Base-by-base conservation (phyloP, 2,329 filamentous ascomycete species). In the Verruconis gallopava region DNA sequence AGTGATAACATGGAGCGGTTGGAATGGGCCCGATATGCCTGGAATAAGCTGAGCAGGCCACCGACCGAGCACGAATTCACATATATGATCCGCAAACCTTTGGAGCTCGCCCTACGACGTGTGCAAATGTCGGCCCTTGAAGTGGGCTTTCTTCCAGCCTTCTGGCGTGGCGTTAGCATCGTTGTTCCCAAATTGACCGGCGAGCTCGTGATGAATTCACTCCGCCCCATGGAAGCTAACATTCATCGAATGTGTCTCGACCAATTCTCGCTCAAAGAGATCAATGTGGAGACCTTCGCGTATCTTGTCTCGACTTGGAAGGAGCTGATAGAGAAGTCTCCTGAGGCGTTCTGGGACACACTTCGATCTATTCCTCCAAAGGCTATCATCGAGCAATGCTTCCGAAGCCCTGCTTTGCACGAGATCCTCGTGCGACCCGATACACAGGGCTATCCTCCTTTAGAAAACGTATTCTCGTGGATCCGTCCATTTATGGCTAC, bases 331-430 rank as follows among this genome's bases (percentile, higher is more conserved):
- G 73, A 79, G 48, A 86, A 83, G 51, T 81, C 84, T 0, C 73
- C 85, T 0, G 73, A 73, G 42, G 81, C 83, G 35, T 91, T 95
- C 51, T 95, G 89, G 89, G 81, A 85, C 51, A 80, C 85, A 2
- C 80, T 93, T 63, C 79, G 82, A 39, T 75, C 85, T 21, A 84
- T 89, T 39, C 81, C 83, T 1, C 81, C 85, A 3, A 78, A 79
- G 33, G 77, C 80, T 22, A 76, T 96, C 37, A 76, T 85, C n/a
- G 86, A 95, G 55, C 74, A 86, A 48, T 74, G 94, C 34, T 84
- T 91, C 51, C 75, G 73, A 45, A 86, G 81, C 47, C 77, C 79
- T 5, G 69, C 73, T 3, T 76, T 83, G 51, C 69, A 70, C 22
- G 62, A 62, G n/a, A 57, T 83, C 4, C 68, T 88, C 66, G 25